A percentile compares a stretch with the other conserved stretches of the same genome.
Evolutionary conservation across 192 early-diverging fungal genomes (phyloP).

Genomic region (Gaertneriomyces semiglobifer): DNA sequence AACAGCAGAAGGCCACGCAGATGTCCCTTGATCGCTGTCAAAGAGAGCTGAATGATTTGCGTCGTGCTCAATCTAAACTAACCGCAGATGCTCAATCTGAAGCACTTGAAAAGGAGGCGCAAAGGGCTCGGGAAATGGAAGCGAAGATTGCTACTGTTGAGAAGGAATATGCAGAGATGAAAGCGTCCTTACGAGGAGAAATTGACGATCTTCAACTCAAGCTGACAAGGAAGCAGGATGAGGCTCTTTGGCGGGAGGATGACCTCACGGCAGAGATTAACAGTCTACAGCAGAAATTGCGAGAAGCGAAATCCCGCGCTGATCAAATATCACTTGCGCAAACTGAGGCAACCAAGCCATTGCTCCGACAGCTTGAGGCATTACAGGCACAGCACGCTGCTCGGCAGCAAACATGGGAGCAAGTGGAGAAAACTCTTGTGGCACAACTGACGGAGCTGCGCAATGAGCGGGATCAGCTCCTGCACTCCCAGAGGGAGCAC

Average conservation of each 20-base stretch:
- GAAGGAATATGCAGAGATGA: slow-evolving; percentile 4
- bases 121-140: background rate
- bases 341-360: slow-evolving; percentile 36
- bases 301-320: slow-evolving; percentile 37
- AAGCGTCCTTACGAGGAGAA: slow-evolving; percentile 34
- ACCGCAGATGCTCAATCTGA: slow-evolving; percentile 36
- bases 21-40: slow-evolving; percentile 27
- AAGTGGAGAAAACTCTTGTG: slow-evolving; percentile 37
- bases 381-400: slow-evolving; percentile 40
- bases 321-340: slow-evolving; percentile 34
- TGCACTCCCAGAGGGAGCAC: background rate
- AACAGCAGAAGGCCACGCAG: slow-evolving; percentile 12
- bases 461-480: slow-evolving; percentile 15
- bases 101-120: slow-evolving; percentile 37
- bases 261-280: slow-evolving; percentile 36
- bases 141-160: background rate
- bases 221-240: slow-evolving; percentile 38
- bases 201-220: slow-evolving; percentile 30
- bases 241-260: slow-evolving; percentile 48
- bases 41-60: slow-evolving; percentile 33
- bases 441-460: slow-evolving; percentile 32
- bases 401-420: slow-evolving; percentile 41
- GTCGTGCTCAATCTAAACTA: slow-evolving; percentile 20
- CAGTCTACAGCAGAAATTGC: slow-evolving; percentile 35
- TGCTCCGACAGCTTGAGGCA: slow-evolving; percentile 46